phyloP scores from a whole-genome alignment of 495 filamentous ascomycete genomes.

The Corynascus novoguineensis region DNA sequence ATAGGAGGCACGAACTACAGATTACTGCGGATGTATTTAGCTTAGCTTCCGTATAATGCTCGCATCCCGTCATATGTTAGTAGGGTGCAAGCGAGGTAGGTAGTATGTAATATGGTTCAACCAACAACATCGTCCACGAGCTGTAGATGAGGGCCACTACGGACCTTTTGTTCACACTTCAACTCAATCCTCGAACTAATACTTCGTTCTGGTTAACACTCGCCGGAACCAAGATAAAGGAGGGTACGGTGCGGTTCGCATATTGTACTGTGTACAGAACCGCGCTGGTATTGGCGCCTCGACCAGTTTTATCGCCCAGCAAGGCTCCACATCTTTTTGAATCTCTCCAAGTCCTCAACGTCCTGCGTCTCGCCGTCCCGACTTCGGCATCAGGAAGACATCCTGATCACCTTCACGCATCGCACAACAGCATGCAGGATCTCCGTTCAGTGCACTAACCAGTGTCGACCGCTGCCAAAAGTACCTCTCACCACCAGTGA shows the following conservation, averaged over 20 bases:
- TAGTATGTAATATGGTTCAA: no score
- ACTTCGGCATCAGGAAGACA: not conserved
- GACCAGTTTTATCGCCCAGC: constrained; percentile 1
- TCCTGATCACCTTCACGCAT: not conserved
- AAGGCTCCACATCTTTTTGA: constrained; percentile 4
- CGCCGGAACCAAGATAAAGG: not conserved
- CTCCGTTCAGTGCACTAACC: constrained; percentile 14
- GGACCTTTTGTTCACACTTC: no score
- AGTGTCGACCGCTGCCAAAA: constrained; percentile 31
- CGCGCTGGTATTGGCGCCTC: no score
- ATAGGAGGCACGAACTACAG: no score
- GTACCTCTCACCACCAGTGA: constrained; percentile 63
- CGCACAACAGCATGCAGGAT: constrained; percentile 9
- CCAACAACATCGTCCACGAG: no score
- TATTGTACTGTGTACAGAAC: not conserved
- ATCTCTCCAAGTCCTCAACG: not conserved
- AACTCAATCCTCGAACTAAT: no score
- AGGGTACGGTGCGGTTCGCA: not conserved
- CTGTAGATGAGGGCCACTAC: no score
- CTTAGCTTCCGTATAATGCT: no score
- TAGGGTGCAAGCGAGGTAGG: no score
- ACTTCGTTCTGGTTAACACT: no score
- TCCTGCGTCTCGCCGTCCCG: not conserved
- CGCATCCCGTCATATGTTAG: no score
- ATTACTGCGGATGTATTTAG: no score